These are phyloP conservation scores for Bipolaris victoriae DNA, from an alignment of 2,329 filamentous ascomycete genomes.

Conservation along the genomic window DNA sequence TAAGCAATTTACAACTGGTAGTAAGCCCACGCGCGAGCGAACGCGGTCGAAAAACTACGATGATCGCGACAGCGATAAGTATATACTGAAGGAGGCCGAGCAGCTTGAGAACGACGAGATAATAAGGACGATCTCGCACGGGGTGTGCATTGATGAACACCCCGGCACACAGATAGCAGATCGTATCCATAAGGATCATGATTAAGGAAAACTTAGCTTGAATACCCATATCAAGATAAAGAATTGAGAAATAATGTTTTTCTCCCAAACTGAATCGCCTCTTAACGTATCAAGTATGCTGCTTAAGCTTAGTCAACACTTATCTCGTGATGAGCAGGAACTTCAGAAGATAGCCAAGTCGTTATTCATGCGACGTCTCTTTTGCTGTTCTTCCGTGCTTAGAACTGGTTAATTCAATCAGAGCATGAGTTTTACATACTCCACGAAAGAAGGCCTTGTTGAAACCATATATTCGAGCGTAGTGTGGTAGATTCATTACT, in stretches of 20 bases:
- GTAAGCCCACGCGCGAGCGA: neutral
- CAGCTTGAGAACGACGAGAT: neutral
- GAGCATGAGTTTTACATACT: slow-evolving; percentile 51
- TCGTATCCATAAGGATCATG: no score
- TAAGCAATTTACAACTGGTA: slow-evolving; percentile 4
- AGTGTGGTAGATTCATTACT: slow-evolving; percentile 48
- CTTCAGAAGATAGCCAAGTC: slow-evolving; percentile 25
- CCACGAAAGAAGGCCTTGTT: slow-evolving; percentile 47
- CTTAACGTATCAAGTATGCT: no score
- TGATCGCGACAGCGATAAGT: neutral
- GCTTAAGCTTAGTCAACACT: no score
- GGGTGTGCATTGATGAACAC: neutral
- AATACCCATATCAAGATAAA: no score
- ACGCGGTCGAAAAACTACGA: neutral
- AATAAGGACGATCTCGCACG: neutral
- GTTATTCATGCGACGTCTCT: slow-evolving; percentile 46
- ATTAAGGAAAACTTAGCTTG: no score
- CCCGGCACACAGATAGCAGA: no score
- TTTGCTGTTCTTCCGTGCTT: no score
- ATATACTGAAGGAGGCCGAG: neutral
- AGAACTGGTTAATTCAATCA: no score
- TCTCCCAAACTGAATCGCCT: no score
- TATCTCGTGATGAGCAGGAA: no score
- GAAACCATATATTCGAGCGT: slow-evolving; percentile 39
- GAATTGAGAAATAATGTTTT: no score